Evolutionary conservation across 2,329 filamentous ascomycete species (phyloP).

Genomic region (Alternaria arborescens): DNA sequence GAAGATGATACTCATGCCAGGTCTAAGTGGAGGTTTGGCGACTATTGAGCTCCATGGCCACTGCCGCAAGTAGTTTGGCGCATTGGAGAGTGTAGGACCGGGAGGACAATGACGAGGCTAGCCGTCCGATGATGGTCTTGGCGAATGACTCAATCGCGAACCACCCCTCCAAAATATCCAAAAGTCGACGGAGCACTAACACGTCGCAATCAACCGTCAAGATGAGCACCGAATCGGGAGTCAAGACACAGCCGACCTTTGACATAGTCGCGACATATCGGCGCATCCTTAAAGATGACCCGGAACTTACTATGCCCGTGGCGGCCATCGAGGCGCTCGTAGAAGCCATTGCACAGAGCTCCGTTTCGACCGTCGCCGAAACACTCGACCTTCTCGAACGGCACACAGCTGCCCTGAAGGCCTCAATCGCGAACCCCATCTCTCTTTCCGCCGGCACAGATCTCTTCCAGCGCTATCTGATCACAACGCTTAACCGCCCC

Average conservation of each 20-base stretch:
- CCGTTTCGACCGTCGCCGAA: constrained; percentile 89
- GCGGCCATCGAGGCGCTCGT: constrained; percentile 94
- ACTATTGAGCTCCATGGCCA: background rate
- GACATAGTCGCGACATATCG: constrained; percentile 73
- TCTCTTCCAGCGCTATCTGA: constrained; percentile 92
- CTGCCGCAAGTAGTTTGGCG: background rate
- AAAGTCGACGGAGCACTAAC: constrained; percentile 6
- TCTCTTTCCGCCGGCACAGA: constrained; percentile 93
- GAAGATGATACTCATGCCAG: background rate
- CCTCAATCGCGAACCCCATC: constrained; percentile 84
- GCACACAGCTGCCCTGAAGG: constrained; percentile 80
- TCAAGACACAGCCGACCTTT: constrained; percentile 42
- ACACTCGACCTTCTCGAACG: constrained; percentile 85
- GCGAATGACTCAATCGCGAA: constrained; percentile 22
- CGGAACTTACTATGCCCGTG: constrained; percentile 92
- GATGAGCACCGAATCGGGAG: constrained; percentile 36
- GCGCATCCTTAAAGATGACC: constrained; percentile 71
- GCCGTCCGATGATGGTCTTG: constrained; percentile 18
- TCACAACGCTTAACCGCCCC: constrained; percentile 71
- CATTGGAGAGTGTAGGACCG: background rate
- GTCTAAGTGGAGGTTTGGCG: background rate
- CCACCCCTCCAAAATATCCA: constrained; percentile 33
- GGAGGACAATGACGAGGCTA: background rate
- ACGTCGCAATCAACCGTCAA: constrained; percentile 16
- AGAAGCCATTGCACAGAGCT: constrained; percentile 79